Percentiles rank a stretch among this genome's conserved stretches.
Evolutionary conservation across 805 yeast species (phyloP).

Genomic region (Sungouiella blattae): DNA sequence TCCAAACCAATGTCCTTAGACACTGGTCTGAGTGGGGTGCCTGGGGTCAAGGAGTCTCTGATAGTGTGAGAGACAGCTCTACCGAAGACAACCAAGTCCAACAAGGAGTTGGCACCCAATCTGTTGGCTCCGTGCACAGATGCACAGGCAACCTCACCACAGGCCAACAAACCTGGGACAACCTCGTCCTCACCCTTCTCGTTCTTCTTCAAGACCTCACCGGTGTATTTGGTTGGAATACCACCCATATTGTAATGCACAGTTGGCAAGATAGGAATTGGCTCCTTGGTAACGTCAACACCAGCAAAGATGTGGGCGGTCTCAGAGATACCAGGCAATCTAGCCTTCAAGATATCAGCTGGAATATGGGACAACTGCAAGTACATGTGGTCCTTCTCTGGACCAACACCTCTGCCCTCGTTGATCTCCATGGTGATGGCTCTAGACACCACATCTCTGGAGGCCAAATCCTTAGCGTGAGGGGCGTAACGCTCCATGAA

Average conservation of each 20-base stretch:
- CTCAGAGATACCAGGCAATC: constrained; percentile 98
- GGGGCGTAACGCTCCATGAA: constrained; percentile 99
- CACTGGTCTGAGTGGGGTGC: constrained; percentile 76
- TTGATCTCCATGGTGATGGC: constrained; percentile 98
- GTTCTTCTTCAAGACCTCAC: constrained; percentile 84
- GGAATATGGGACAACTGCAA: constrained; percentile 94
- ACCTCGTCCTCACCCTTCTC: constrained; percentile 85
- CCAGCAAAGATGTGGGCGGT: constrained; percentile 98
- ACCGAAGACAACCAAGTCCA: constrained; percentile 96
- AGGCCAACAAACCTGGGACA: constrained; percentile 91
- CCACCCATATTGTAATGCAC: constrained; percentile 99
- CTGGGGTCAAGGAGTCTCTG: constrained; percentile 80
- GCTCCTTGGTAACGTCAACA: constrained; percentile 98
- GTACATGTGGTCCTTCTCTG: constrained; percentile 90
- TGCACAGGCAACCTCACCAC: constrained; percentile 99
- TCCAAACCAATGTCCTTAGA: constrained; percentile 86
- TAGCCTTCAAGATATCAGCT: constrained; percentile 83
- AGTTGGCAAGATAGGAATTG: constrained; percentile 96
- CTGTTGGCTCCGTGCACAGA: constrained; percentile 99
- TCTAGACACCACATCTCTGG: constrained; percentile 97
- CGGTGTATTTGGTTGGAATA: constrained; percentile 96
- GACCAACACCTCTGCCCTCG: constrained; percentile 99
- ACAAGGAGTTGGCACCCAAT: constrained; percentile 95
- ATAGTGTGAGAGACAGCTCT: constrained; percentile 96
- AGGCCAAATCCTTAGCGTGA: constrained; percentile 95